phyloP scores from a whole-genome alignment of 768 basidiomycete genomes.

The Kockovaella imperatae region DNA sequence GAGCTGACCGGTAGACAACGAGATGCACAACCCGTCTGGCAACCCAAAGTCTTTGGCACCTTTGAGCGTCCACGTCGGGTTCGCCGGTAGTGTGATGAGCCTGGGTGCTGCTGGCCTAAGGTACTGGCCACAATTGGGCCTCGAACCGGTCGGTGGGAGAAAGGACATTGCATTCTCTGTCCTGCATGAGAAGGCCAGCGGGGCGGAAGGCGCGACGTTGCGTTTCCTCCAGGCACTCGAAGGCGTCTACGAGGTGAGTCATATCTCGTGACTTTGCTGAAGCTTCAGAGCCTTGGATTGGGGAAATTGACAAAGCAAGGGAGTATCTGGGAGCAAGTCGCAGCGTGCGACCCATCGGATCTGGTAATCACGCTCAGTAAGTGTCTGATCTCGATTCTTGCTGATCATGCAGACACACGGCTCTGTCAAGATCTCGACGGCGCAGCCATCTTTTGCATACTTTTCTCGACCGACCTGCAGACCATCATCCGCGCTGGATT shows the following conservation, averaged over 20 bases:
- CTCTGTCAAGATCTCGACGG: no score
- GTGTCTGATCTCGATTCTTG: no score
- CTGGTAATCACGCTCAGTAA: neutral
- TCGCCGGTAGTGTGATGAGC: constrained; percentile 16
- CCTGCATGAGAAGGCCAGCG: neutral
- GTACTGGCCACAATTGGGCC: constrained; percentile 31
- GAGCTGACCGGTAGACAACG: no score
- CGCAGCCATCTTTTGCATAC: no score
- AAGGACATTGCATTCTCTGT: constrained; percentile 21
- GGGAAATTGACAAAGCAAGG: no score
- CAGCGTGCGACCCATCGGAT: neutral
- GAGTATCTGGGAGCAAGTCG: constrained; percentile 8
- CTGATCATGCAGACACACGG: no score
- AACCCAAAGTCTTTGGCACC: no score
- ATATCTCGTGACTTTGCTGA: no score
- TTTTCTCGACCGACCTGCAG: no score
- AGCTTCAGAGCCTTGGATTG: no score
- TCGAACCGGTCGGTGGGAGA: constrained; percentile 30
- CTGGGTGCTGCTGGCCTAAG: constrained; percentile 17
- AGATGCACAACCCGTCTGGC: no score
- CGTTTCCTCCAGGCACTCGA: neutral
- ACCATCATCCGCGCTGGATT: no score
- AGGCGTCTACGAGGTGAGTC: neutral
- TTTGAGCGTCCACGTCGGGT: constrained; percentile 23
- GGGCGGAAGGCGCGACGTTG: neutral